Conservation (phyloP, 75 land plant genomes). For the Pinus tabuliformis region DNA sequence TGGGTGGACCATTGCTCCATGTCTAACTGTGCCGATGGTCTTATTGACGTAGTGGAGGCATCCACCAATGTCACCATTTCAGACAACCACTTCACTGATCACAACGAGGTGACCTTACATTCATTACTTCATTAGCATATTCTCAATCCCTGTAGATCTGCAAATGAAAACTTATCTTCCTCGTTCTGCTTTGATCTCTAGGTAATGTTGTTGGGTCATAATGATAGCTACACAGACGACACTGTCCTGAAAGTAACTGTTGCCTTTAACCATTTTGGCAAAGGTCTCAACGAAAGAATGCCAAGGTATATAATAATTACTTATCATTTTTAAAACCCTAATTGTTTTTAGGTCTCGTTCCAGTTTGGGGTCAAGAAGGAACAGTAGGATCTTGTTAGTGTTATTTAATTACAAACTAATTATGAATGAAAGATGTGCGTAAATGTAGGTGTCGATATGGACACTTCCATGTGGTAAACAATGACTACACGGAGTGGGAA, state of each 20-base stretch:
- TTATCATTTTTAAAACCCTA: too few species aligned
- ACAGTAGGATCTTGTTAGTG: too few species aligned
- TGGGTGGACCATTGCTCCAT: constrained; percentile 61
- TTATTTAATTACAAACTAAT: too few species aligned
- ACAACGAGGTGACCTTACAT: constrained; percentile 19
- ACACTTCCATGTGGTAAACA: constrained; percentile 88
- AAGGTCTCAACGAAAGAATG: constrained; percentile 44
- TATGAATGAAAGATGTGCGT: too few species aligned
- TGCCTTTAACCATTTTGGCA: constrained; percentile 68
- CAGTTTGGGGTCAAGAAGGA: too few species aligned
- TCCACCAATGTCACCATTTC: constrained; percentile 57
- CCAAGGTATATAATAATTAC: constrained; percentile 11
- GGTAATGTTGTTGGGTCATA: constrained; percentile 51
- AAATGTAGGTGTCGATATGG: constrained; percentile 57
- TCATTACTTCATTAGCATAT: too few species aligned
- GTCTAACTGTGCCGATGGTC: constrained; percentile 36
- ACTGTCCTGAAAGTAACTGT: constrained; percentile 51
- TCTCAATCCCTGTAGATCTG: too few species aligned
- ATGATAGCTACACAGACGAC: constrained; percentile 25
- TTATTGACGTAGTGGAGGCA: constrained; percentile 46
- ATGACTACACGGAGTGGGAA: constrained; percentile 86
- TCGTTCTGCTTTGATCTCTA: too few species aligned
- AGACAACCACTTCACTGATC: constrained; percentile 48
- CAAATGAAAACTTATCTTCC: too few species aligned
- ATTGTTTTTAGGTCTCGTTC: too few species aligned